Base-by-base conservation (phyloP, 352 stramenopile genomes). In the Globisporangium sylvaticum region DNA sequence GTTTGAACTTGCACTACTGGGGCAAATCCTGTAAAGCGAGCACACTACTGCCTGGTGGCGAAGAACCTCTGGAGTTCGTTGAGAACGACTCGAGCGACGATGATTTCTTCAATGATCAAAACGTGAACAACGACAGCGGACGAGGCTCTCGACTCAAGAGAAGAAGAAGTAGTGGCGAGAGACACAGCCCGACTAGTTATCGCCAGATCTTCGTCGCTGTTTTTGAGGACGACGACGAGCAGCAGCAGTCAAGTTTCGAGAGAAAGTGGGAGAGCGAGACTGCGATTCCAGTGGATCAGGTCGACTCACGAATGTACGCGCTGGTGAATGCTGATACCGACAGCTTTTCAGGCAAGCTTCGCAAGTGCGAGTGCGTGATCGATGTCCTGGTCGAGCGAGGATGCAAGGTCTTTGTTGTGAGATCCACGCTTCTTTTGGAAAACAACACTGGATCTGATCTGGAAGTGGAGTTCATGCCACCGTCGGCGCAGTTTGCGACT, bases 351-450 rank as follows among this genome's bases (percentile, higher is more conserved):
- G 72, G 70, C 5, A 70, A 71, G 44, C 83, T 89, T 69, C 78
- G 80, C 44, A 92, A 92, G 58, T 95, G 87, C 39, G 88, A 96
- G 67, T 94, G 87, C 57, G 80, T 93, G 34, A 92, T 96, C 62
- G 88, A 95, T 56, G 87, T 96, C 4, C 64, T 92, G 14, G 80
- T 96, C 8, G 84, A 96, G 61, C 83, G 82, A 48, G 88, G 88
- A n/a, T 92, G 84, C 72, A 96, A 96, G 66, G 87, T 90, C 64
- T 92, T 96, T 61, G 84, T 94, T 22, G 84, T 96, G 20, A 86
- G 88, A 1, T 95, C 87, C 6, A 91, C 86, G 10, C 65, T 92
- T 61, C 67, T 92, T 53, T 37, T 96, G 14, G 84, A 94, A 42
- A 96, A 96, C 70, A 90, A 92, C 63, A 95, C 87, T 0, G 81